Conservation (phyloP, 2,329 filamentous ascomycete genomes). For the Leptographium radiaticola region DNA sequence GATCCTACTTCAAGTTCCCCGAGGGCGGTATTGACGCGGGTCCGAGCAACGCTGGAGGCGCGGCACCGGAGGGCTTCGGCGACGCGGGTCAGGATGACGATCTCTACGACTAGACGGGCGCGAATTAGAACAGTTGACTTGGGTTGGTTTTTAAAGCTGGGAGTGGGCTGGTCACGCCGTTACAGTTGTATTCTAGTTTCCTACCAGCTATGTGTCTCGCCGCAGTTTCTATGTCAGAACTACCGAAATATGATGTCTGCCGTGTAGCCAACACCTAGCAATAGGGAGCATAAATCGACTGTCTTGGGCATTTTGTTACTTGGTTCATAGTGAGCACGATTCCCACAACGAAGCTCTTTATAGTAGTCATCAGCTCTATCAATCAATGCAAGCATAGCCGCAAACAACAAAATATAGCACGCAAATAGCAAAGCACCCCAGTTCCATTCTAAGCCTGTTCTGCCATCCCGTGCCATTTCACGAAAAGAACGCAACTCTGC, state of each 20-base stretch:
- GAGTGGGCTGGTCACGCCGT: background rate
- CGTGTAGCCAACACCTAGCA: background rate
- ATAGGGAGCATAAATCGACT: no score
- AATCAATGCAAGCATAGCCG: no score
- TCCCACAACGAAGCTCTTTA: no score
- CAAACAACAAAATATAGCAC: no score
- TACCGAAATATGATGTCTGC: background rate
- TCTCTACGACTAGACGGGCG: slow-evolving; percentile 90
- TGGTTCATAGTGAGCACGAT: background rate
- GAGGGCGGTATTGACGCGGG: slow-evolving; percentile 55
- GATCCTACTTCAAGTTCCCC: slow-evolving; percentile 97
- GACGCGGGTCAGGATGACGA: slow-evolving; percentile 89
- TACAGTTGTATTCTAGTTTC: slow-evolving; percentile 6
- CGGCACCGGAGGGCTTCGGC: slow-evolving; percentile 44
- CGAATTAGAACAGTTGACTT: slow-evolving; percentile 22
- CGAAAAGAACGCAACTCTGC: no score
- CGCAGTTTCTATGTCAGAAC: background rate
- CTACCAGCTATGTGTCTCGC: background rate
- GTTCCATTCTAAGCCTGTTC: no score
- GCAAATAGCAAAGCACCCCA: no score
- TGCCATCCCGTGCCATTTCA: no score
- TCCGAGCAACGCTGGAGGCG: slow-evolving; percentile 36
- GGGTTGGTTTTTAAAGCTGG: background rate
- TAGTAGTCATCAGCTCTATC: no score
- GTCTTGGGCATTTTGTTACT: no score